Evolutionary conservation across 495 filamentous ascomycete genomes (phyloP).

Genomic region (Aspergillus carlsbadensis): DNA sequence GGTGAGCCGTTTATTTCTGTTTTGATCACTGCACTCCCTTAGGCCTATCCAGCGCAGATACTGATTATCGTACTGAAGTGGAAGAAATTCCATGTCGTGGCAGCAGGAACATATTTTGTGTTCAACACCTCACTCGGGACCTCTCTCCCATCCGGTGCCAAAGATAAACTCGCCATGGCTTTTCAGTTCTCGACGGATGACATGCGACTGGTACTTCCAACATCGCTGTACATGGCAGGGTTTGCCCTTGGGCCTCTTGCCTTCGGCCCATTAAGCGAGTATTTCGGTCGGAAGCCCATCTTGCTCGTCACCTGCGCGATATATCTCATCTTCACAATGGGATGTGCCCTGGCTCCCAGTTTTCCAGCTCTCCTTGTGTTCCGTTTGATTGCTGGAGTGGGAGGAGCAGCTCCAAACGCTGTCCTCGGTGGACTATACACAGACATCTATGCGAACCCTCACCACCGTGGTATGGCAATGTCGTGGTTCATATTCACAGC

Average conservation of each 20-base stretch:
- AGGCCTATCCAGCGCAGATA: no score
- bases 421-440: conserved; percentile 41
- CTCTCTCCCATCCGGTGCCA: conserved; percentile 19
- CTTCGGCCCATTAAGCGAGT: conserved; percentile 65
- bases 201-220: conserved; percentile 55
- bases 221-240: conserved; percentile 63
- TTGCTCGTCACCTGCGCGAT: conserved; percentile 52
- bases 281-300: conserved; percentile 58
- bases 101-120: conserved; percentile 53
- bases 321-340: conserved; percentile 41
- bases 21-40: no score
- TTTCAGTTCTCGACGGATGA: conserved; percentile 45
- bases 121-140: conserved; percentile 64
- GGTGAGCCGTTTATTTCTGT: no score
- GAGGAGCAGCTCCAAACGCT: conserved; percentile 35
- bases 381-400: conserved; percentile 38
- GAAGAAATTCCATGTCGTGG: conserved; percentile 47
- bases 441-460: conserved; percentile 32
- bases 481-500: conserved; percentile 50
- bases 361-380: conserved; percentile 40
- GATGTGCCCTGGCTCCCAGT: conserved; percentile 36
- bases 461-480: conserved; percentile 38
- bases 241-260: conserved; percentile 57
- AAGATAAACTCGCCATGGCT: conserved; percentile 39
- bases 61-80: no score